Conservation (phyloP, 805 yeast genomes). For the Yarrowia hollandica region DNA sequence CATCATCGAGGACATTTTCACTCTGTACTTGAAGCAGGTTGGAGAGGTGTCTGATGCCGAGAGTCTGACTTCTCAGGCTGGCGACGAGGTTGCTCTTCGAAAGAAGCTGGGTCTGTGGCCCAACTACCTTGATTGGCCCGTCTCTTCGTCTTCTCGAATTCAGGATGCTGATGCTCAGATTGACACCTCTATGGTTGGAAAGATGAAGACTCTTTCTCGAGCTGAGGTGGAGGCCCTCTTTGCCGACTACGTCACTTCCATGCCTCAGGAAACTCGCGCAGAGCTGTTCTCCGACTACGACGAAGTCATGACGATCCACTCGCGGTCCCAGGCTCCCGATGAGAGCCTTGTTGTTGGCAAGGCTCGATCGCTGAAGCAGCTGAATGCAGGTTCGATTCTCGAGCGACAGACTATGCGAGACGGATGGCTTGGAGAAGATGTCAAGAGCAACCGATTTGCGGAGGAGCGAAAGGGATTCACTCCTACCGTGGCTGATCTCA, state of each 20-base stretch:
- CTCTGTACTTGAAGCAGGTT: conserved; percentile 16
- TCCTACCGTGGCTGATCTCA: conserved; percentile 24
- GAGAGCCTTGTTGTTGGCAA: conserved; percentile 10
- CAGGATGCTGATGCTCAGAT: conserved; percentile 27
- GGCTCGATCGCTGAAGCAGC: conserved; percentile 26
- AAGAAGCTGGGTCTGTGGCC: conserved; percentile 22
- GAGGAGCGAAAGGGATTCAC: conserved; percentile 28
- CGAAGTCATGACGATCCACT: conserved; percentile 14
- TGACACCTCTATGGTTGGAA: conserved; percentile 2
- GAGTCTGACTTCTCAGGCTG: background rate
- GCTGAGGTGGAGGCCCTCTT: conserved; percentile 12
- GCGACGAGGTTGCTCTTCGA: background rate
- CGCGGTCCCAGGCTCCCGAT: background rate
- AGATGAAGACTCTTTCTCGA: conserved; percentile 8
- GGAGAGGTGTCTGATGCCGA: conserved; percentile 14
- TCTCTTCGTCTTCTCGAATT: conserved; percentile 18
- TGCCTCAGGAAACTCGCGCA: conserved; percentile 18
- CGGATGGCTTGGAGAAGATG: conserved; percentile 24
- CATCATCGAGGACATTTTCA: conserved; percentile 7
- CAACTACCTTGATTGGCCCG: conserved; percentile 28
- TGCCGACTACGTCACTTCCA: conserved; percentile 12
- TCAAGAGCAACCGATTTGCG: conserved; percentile 21
- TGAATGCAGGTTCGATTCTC: conserved; percentile 22
- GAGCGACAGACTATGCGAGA: conserved; percentile 27
- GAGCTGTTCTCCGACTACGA: conserved; percentile 23